Base-by-base conservation (phyloP, 768 basidiomycete species). In the Glaciozyma antarctica region DNA sequence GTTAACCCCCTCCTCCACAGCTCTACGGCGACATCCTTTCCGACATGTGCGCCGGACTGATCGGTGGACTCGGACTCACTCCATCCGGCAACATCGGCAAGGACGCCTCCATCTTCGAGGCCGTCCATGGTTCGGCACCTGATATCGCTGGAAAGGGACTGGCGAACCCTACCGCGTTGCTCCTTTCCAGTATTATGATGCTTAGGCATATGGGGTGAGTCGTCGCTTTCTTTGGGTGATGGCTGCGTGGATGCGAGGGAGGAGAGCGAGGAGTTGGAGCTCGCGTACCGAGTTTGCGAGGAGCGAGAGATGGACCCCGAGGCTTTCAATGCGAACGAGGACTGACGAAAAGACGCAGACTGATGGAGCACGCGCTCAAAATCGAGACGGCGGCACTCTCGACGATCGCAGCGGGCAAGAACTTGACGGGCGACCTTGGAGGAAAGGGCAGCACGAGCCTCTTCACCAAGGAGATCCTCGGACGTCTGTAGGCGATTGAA, bases 61-160 rank as follows among this genome's bases (percentile, higher is more conserved):
- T 99, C 77, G 95, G 95, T 67, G 95, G 95, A 69, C 82, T 99
- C 69, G 95, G 64, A 34, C 59, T 70, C 17, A 70, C 69, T 30
- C 69, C 69, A 0, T 71, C 66, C 47, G 70, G 66, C 32, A 59
- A 59, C 58, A 75, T 74, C 56, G 74, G 74, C 24, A 51, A 51
- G 49, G 49, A 97, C 77, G 95, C 95, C 44, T 97, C 93, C 62
- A 99, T 99, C 77, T 99, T 98, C 73, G 95, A 99, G 80, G 95
- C 95, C 67, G 95, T 99, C 16, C 95, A 99, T 78, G 95, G 95
- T 63, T 97, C 93, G 24, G 95, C 95, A 10, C 94, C 95, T n/a
- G 95, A 98, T 77, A 99, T 98, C 75, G 94, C 90, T 70, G 93
- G 90, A 41, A 80, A 58, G 16, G 43, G 91, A 74, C 88, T 90